Evolutionary conservation across 1,139 yeast species (phyloP), one percentile per base, ranked within the genome.

Genomic region (Suhomyces anneliseae): DNA sequence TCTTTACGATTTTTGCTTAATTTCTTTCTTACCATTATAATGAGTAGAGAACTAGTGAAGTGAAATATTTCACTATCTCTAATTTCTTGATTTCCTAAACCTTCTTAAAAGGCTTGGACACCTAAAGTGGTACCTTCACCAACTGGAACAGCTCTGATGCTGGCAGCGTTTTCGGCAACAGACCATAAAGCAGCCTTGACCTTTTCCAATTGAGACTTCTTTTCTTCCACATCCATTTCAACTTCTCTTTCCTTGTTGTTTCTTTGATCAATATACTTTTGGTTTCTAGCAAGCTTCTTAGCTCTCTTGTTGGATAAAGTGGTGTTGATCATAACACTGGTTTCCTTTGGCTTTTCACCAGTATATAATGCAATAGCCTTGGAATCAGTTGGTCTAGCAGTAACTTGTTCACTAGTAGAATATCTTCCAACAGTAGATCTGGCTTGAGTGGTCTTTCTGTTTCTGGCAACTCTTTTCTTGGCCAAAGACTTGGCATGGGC

Each of bases 111-210:
- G 27, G 78, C 69, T 59, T 86, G 89, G 35, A 85, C 83, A 35
- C 97, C 97, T 51, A 90, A 70, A 3, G 95, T 87, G 34, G 97
- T 90, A 47, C 97, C 97, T 57, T 83, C 82, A 31, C 87, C 87
- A 35, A 72, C 69, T 11, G 76, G 61, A 42, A 70, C 66, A 36
- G 78, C 66, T 29, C 70, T 65, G 47, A 83, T 71, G 38, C 49
- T 51, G 9, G 76, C 76, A 39, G 73, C 73, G 59, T 78, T 85
- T 46, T 83, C 90, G 45, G 85, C 76, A 29, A 83, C 85, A 10
- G 79, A 73, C 84, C 93, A 85, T 42, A 87, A 76, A 7, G 88
- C 87, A 38, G 79, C 77, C 68, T 84, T 85, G 46, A 85, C 77
- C 53, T 77, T 69, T 40, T 76, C 78, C 48, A 78, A 68, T 39